phyloP scores from a whole-genome alignment of 2,329 filamentous ascomycete species.

The Trichoderma semiorbis region DNA sequence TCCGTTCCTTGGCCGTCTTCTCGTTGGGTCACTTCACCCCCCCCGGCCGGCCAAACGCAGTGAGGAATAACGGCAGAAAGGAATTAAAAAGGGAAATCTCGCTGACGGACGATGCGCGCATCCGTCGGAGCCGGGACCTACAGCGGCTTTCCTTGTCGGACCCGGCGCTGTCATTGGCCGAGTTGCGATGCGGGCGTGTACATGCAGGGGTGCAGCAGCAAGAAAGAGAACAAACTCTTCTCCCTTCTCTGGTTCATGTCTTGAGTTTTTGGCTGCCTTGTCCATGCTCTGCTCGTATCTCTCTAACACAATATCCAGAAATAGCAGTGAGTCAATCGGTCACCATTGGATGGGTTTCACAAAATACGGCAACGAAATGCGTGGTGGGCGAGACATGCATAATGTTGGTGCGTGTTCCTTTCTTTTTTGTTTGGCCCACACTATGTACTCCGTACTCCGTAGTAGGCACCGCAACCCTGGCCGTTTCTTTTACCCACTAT shows the following conservation, averaged over 20 bases:
- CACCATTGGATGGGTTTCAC: constrained; percentile 10
- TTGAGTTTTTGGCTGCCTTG: not conserved
- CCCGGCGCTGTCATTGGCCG: constrained; percentile 10
- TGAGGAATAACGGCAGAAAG: not conserved
- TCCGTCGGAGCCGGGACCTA: constrained; percentile 21
- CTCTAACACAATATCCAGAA: not conserved
- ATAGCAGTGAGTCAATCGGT: constrained; percentile 5
- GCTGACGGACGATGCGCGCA: constrained; percentile 19
- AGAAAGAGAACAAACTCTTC: not conserved
- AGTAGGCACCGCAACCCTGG: not conserved
- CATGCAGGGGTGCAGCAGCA: not conserved
- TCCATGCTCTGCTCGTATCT: not conserved
- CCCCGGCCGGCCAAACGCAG: not conserved
- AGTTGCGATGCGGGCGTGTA: not conserved
- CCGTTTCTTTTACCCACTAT: not conserved
- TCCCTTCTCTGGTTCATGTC: not conserved
- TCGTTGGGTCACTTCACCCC: not conserved
- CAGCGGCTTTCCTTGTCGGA: not conserved
- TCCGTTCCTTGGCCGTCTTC: not conserved
- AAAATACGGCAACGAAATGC: constrained; percentile 1
- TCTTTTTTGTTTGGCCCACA: not conserved
- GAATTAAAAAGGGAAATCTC: not conserved
- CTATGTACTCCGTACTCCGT: not conserved
- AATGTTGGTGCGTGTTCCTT: not conserved
- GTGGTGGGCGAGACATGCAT: constrained; percentile 1